Percentiles rank a stretch among this genome's conserved stretches.
Conservation (phyloP, 441 rosid genomes). For the Erodium chrysanthum region DNA sequence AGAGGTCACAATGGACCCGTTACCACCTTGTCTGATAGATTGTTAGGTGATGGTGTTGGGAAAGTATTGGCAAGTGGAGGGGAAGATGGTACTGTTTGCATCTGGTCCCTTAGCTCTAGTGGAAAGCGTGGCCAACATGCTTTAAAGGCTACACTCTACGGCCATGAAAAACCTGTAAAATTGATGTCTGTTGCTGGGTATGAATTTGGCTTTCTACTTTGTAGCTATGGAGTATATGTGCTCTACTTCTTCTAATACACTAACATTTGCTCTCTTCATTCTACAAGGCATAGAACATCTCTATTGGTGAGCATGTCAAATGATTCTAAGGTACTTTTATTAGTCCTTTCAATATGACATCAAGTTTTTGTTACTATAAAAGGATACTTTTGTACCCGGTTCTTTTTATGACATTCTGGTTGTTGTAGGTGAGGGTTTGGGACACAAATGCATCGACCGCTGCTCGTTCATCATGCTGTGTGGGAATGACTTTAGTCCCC, state of each 20-base stretch:
- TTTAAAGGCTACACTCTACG: constrained; percentile 49
- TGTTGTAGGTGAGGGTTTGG: constrained; percentile 55
- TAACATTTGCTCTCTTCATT: constrained; percentile 1
- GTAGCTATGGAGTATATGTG: background rate
- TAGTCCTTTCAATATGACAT: background rate
- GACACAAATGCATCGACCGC: constrained; percentile 43
- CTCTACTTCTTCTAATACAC: constrained; percentile 5
- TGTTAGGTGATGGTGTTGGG: constrained; percentile 37
- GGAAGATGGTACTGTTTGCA: constrained; percentile 58
- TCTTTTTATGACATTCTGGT: constrained; percentile 12
- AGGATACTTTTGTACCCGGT: background rate
- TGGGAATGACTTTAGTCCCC: constrained; percentile 47
- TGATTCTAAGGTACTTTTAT: constrained; percentile 48
- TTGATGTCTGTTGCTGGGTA: constrained; percentile 57
- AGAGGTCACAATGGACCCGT: constrained; percentile 56
- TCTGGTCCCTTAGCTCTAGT: constrained; percentile 55
- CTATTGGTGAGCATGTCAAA: constrained; percentile 46
- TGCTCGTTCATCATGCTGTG: constrained; percentile 52
- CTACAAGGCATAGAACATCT: constrained; percentile 41
- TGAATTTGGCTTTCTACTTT: constrained; percentile 17
- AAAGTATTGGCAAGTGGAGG: constrained; percentile 61
- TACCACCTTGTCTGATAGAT: constrained; percentile 44
- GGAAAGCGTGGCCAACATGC: constrained; percentile 46
- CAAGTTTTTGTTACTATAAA: background rate
- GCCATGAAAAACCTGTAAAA: constrained; percentile 49